A percentile compares a stretch with the other conserved stretches of the same genome.
These are phyloP conservation scores for Curvularia sp. DNA, from an alignment of 2,329 filamentous ascomycete genomes.

Conservation along the genomic window DNA sequence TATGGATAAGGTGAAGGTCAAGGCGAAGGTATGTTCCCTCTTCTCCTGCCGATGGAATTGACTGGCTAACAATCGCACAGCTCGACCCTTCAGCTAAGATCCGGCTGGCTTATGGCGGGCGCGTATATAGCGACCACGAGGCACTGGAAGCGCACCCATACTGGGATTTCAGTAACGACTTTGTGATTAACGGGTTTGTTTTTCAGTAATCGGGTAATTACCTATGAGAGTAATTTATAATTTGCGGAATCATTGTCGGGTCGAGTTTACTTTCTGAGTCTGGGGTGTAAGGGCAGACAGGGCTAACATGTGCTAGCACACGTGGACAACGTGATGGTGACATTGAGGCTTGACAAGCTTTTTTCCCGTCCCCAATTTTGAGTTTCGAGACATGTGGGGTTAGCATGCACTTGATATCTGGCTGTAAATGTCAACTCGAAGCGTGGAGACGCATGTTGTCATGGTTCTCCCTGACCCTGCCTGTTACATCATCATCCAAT, in stretches of 20 bases:
- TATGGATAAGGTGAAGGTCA: conserved; percentile 67
- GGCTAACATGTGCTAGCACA: no score
- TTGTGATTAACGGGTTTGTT: conserved; percentile 22
- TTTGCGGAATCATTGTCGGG: background rate
- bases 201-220: conserved; percentile 3
- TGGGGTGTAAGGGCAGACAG: no score
- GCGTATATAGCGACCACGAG: conserved; percentile 72
- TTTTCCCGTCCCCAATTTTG: no score
- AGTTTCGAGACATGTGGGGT: no score
- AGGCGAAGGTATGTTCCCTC: conserved; percentile 64
- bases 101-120: conserved; percentile 80
- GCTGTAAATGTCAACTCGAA: no score
- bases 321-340: no score
- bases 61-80: conserved; percentile 38
- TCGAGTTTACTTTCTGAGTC: no score
- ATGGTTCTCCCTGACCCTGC: conserved; percentile 2
- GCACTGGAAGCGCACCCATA: conserved; percentile 69
- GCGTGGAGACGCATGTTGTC: background rate
- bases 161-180: conserved; percentile 66
- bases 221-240: background rate
- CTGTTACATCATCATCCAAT: background rate
- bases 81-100: conserved; percentile 66
- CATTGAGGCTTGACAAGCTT: no score
- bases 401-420: no score
- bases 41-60: conserved; percentile 6